phyloP scores from a whole-genome alignment of 2,329 filamentous ascomycete genomes.

The Penicillium sp. region DNA sequence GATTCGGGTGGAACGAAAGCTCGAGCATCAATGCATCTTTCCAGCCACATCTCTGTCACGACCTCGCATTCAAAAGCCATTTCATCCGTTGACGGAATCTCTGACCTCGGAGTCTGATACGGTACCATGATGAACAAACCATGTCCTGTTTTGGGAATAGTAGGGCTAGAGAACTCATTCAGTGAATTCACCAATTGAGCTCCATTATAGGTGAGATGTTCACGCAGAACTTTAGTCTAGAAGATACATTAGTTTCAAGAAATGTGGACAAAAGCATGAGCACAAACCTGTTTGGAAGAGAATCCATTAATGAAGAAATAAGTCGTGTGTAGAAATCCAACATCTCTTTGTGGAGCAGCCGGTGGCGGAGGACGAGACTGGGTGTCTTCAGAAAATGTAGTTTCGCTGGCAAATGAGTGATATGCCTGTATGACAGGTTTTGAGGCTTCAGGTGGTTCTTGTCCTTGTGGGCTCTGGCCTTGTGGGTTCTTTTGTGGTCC shows the following conservation, averaged over 20 bases:
- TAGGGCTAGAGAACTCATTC: conserved; percentile 34
- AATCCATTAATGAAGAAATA: conserved; percentile 63
- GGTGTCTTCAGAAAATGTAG: conserved; percentile 29
- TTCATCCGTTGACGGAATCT: conserved; percentile 40
- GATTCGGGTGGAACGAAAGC: conserved; percentile 64
- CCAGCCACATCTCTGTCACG: conserved; percentile 91
- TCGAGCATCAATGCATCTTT: conserved; percentile 79
- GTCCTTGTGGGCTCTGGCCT: conserved; percentile 23
- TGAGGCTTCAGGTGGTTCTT: conserved; percentile 12
- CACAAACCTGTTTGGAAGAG: conserved; percentile 49
- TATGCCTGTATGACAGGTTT: conserved; percentile 31
- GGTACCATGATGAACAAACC: conserved; percentile 42
- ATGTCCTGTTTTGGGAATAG: conserved; percentile 33
- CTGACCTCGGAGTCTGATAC: conserved; percentile 33
- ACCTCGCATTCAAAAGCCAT: conserved; percentile 45
- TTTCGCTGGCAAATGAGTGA: conserved; percentile 41
- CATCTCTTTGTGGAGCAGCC: conserved; percentile 27
- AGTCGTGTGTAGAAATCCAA: conserved; percentile 54
- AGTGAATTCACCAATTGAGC: conserved; percentile 38
- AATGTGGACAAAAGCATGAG: not conserved
- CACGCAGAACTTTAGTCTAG: conserved; percentile 37
- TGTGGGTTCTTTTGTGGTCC: conserved; percentile 25
- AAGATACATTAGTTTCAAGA: conserved; percentile 11
- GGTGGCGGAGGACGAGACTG: conserved; percentile 20
- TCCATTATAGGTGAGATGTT: conserved; percentile 43